Evolutionary conservation across 257 asterid genomes (phyloP).

Genomic region (Verbena officinalis): DNA sequence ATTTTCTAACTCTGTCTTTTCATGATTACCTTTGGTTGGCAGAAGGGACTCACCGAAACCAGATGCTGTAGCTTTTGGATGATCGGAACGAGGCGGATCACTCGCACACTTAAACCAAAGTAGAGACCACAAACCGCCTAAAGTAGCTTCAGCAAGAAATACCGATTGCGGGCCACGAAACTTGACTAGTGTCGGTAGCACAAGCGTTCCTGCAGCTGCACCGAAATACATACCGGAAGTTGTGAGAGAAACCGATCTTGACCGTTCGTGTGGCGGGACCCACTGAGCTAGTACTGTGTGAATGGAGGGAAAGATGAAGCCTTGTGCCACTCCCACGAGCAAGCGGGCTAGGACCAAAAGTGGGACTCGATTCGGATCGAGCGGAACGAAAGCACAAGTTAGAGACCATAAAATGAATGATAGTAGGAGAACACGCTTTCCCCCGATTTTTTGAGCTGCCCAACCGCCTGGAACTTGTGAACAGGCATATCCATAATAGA

Average conservation of each 20-base stretch:
- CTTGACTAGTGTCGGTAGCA: slow-evolving; percentile 81
- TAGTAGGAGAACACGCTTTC: slow-evolving; percentile 78
- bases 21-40: slow-evolving; percentile 50
- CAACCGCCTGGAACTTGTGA: slow-evolving; percentile 98
- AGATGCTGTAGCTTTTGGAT: slow-evolving; percentile 86
- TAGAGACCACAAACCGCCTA: slow-evolving; percentile 81
- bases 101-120: slow-evolving; percentile 74
- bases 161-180: slow-evolving; percentile 80
- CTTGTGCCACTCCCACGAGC: slow-evolving; percentile 94
- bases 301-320: slow-evolving; percentile 93
- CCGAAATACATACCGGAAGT: slow-evolving; percentile 97
- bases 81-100: slow-evolving; percentile 92
- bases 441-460: slow-evolving; percentile 94
- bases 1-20: slow-evolving; percentile 54
- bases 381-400: slow-evolving; percentile 79
- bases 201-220: slow-evolving; percentile 80
- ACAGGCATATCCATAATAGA: slow-evolving; percentile 91
- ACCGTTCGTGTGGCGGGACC: slow-evolving; percentile 95
- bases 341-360: slow-evolving; percentile 79
- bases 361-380: slow-evolving; percentile 63
- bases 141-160: slow-evolving; percentile 73
- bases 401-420: slow-evolving; percentile 86
- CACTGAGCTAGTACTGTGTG: slow-evolving; percentile 97
- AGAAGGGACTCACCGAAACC: slow-evolving; percentile 81
- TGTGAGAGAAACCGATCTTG: slow-evolving; percentile 86